Evolutionary conservation across 2,329 filamentous ascomycete species (phyloP), one percentile per base, ranked within the genome.

Genomic region (Colletotrichum lindemuthianum): DNA sequence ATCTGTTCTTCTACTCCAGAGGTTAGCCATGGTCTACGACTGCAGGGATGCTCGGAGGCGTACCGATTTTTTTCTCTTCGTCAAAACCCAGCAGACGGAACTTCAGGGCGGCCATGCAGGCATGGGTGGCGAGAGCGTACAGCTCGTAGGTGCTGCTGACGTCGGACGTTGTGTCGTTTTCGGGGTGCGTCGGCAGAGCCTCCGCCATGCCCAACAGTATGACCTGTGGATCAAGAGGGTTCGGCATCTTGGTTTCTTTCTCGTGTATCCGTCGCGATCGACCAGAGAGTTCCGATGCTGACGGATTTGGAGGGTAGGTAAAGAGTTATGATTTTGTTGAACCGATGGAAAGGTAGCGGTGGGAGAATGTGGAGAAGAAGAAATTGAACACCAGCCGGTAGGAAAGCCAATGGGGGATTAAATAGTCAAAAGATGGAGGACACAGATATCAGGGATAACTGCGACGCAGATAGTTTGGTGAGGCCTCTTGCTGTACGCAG

Each of bases 11-110:
- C 86, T 87, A 69, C 69, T 70, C 75, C 40, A 43, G 55, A 69
- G 66, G 65, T 64, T 33, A 65, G 60, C 34, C 16, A 9, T 11
- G 12, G 7, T 6, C 5, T 7, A 16, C 2, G 11, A 12, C 11
- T 1, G 12, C 10, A 4, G 39, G 52, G 50, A 44, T 44, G 24
- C 24, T 44, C 13, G 65, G 60, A 49, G 11, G 70, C 79, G 65
- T 78, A 92, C 92, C 85, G 68, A 92, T 87, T 51, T 82, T 86
- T 73, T 93, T 88, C 57, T 95, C 92, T 77, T 98, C 93, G 51
- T 90, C 86, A n/a, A 97, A 89, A 2, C 94, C 94, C 15, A 93
- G 78, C 3, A 98, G 83, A 57, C 90, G 86, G 75, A 97, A 98
- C 68, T 89, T 92, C 2, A 95, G 87, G 8, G 90, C 89, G 32